Conservation (phyloP, 371 early-diverging fungal species). For the Mucor racemosus region DNA sequence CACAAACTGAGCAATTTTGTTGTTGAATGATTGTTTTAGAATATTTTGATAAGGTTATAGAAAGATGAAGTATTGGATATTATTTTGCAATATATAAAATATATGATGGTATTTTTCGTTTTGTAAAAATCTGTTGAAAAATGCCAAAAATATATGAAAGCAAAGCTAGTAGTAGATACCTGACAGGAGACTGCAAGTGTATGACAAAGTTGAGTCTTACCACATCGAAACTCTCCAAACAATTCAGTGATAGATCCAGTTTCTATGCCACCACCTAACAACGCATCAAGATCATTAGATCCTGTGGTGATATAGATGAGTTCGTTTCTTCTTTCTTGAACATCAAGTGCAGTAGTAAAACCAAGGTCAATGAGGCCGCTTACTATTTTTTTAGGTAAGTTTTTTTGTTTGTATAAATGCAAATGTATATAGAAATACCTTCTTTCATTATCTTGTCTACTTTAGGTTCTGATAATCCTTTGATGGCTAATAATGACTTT, state of each 20-base stretch:
- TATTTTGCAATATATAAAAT: no score
- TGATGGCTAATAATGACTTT: slow-evolving; percentile 89
- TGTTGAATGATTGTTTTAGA: no score
- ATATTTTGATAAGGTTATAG: no score
- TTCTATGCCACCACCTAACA: slow-evolving; percentile 98
- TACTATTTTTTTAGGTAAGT: slow-evolving; percentile 54
- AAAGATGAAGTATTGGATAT: no score
- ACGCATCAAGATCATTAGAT: slow-evolving; percentile 90
- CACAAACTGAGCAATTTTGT: no score
- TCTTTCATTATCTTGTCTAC: slow-evolving; percentile 96
- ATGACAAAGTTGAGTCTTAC: slow-evolving; percentile 98
- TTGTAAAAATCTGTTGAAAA: no score
- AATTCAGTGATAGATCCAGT: slow-evolving; percentile 98
- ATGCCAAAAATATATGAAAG: no score
- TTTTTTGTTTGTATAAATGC: background rate
- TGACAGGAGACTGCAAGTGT: slow-evolving; percentile 97
- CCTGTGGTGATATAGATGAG: slow-evolving; percentile 93
- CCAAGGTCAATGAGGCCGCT: slow-evolving; percentile 92
- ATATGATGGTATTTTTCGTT: no score
- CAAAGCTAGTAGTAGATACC: no score
- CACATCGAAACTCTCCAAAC: slow-evolving; percentile 99
- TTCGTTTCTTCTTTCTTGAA: slow-evolving; percentile 82
- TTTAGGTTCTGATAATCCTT: slow-evolving; percentile 97
- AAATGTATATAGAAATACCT: slow-evolving; percentile 47
- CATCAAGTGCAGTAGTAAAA: slow-evolving; percentile 94